phyloP scores from a whole-genome alignment of 805 yeast species.

The Jamesozyma spencerorum region DNA sequence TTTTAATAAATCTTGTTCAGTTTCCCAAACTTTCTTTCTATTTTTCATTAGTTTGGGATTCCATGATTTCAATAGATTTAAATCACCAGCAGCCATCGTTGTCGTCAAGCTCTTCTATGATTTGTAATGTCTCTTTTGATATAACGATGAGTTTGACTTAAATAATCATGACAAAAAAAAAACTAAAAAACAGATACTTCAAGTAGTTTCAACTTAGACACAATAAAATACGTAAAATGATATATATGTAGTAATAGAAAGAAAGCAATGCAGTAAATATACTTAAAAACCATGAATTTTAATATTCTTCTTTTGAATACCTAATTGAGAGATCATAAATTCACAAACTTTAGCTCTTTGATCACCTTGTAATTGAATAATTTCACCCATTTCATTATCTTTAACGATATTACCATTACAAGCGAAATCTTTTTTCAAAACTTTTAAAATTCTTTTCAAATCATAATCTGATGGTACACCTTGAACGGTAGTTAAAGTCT shows the following conservation, averaged over 20 bases:
- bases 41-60: constrained; percentile 82
- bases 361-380: constrained; percentile 96
- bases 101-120: no score
- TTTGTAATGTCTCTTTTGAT: no score
- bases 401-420: constrained; percentile 97
- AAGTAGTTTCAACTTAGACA: no score
- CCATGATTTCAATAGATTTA: constrained; percentile 92
- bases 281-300: constrained; percentile 93
- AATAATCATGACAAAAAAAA: no score
- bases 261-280: no score
- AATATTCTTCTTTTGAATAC: constrained; percentile 89
- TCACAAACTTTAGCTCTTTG: constrained; percentile 95
- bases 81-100: constrained; percentile 58
- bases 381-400: constrained; percentile 93
- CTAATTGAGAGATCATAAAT: constrained; percentile 77
- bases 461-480: constrained; percentile 95
- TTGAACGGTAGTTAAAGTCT: constrained; percentile 95
- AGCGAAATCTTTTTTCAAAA: constrained; percentile 94
- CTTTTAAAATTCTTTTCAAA: constrained; percentile 84
- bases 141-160: no score
- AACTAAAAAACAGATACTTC: no score
- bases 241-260: no score
- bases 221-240: no score
- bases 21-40: constrained; percentile 74
- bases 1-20: constrained; percentile 67